Evolutionary conservation across 768 basidiomycete species (phyloP).

Genomic region (Tricholoma bakamatsutake): DNA sequence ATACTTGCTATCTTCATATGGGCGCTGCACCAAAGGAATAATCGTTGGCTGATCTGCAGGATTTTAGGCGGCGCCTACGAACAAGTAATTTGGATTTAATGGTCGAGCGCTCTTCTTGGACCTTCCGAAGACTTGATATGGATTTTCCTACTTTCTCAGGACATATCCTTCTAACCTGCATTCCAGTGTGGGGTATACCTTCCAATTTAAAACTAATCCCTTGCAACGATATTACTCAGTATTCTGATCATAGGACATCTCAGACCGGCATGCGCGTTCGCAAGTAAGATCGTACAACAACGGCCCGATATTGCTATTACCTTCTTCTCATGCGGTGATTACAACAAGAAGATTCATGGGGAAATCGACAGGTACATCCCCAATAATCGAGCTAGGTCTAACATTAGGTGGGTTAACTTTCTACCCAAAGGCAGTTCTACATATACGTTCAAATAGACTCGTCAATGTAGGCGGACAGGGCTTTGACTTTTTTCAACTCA

Average conservation of each 20-base stretch:
- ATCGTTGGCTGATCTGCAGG: too few species aligned
- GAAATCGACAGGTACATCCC: constrained; percentile 9
- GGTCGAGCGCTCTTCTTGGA: too few species aligned
- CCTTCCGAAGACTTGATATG: too few species aligned
- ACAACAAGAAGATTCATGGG: not conserved
- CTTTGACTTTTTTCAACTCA: not conserved
- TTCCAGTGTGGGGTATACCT: too few species aligned
- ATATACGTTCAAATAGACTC: not conserved
- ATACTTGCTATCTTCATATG: too few species aligned
- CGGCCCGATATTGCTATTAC: constrained; percentile 5
- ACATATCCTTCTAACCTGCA: too few species aligned
- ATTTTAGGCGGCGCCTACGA: too few species aligned
- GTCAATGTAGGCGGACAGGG: not conserved
- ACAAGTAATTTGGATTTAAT: too few species aligned
- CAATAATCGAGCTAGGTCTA: not conserved
- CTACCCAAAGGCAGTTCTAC: not conserved
- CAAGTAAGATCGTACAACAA: constrained; percentile 8
- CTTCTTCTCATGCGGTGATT: not conserved
- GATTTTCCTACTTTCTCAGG: too few species aligned
- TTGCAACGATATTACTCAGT: too few species aligned
- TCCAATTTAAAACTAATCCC: too few species aligned
- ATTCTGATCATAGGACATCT: constrained; percentile 13
- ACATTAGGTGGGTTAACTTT: not conserved
- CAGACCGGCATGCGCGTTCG: constrained; percentile 10
- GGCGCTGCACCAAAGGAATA: too few species aligned